These are phyloP conservation scores for Apiospora malaysiana DNA, from an alignment of 2,329 filamentous ascomycete species.

Conservation along the genomic window DNA sequence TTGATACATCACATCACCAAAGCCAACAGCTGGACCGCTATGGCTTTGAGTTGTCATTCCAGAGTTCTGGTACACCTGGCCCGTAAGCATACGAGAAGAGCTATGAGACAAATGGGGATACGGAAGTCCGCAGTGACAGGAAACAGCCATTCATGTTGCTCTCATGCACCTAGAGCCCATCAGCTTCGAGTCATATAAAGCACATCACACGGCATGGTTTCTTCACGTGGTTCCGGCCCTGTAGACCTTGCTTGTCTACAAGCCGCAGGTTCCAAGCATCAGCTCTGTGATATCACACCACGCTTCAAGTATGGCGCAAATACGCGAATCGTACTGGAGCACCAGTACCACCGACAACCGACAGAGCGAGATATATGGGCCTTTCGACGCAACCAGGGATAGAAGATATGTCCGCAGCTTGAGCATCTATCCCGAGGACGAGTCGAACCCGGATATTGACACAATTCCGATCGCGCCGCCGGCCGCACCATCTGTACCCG, in stretches of 20 bases:
- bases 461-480: slow-evolving; percentile 19
- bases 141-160: not conserved
- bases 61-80: not conserved
- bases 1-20: not conserved
- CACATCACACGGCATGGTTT: too few species aligned
- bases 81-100: not conserved
- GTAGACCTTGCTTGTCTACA: slow-evolving; percentile 10
- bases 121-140: not conserved
- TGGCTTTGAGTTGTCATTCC: not conserved
- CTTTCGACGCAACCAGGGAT: slow-evolving; percentile 5
- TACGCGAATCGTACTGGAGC: slow-evolving; percentile 32
- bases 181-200: not conserved
- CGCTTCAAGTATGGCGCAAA: slow-evolving; percentile 4
- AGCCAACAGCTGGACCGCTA: not conserved
- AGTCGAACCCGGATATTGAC: slow-evolving; percentile 10
- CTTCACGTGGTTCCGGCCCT: not conserved
- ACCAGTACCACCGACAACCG: slow-evolving; percentile 28
- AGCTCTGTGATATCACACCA: not conserved
- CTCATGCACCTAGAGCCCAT: not conserved
- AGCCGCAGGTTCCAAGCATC: slow-evolving; percentile 12
- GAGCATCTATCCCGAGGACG: slow-evolving; percentile 17
- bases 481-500: not conserved
- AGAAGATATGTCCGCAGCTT: slow-evolving; percentile 1
- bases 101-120: not conserved
- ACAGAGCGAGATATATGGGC: slow-evolving; percentile 28